Evolutionary conservation across 768 basidiomycete species (phyloP), one percentile per base, ranked within the genome.

Genomic region (Leucocoprinus leucothites): DNA sequence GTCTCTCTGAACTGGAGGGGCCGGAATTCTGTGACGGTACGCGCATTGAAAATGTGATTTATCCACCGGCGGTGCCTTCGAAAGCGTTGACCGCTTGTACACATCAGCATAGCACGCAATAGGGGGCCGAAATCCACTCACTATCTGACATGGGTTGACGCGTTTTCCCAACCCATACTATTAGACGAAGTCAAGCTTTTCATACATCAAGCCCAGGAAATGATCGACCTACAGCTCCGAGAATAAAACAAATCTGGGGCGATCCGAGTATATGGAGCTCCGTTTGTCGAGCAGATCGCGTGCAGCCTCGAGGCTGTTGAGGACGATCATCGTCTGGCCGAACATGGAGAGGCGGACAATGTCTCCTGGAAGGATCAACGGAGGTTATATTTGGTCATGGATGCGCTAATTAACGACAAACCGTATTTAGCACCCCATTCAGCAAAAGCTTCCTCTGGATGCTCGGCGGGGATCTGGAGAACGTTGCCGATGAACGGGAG

Each of bases 221-320:
- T 25, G 45, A 56, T 34, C 46, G 16, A 69, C 77, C 50, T 57
- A 79, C 78, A 81, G 63, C 60, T 81, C 78, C 42, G 73, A 72
- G 51, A 77, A 66, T 44, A 80, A 62, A 21, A 80, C 76, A 55
- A 79, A 77, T 46, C 74, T 69, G 48, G 77, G 79, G 28, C 77
- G 72, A 64, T 81, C 73, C 13, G 82, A 82, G 60, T 81, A 83
- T 44, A 80, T 78, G n/a, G 74, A 62, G 50, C 81, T 76, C 48
- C 80, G 73, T 61, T 74, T 81, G 40, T 82, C 82, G 24, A 85
- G 68, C 19, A 85, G 65, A 50, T 77, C 80, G 9, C 71, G 70
- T 31, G 74, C 72, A 5, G 72, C 74, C 56, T 75, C 69, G 58
- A 69, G 57, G 55, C 74, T 75, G 64, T 78, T 82, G 26, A 86